Evolutionary conservation across 1,284 basidiomycete genomes (phyloP), one percentile per base, ranked within the genome.

Genomic region (Tylopilus orsonianus): DNA sequence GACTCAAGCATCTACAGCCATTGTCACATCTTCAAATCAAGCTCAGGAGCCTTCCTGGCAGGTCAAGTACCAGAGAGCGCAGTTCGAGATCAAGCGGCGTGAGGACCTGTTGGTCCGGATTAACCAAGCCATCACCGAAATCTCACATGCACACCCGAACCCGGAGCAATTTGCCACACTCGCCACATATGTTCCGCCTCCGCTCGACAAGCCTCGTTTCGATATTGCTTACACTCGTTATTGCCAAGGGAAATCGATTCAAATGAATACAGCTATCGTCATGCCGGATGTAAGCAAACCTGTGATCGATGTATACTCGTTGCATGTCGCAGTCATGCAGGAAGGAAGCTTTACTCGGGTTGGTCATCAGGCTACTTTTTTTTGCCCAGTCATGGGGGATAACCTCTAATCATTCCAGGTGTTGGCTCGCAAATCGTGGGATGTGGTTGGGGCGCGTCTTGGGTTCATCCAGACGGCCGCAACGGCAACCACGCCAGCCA

Each of bases 301-400:
- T 4, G 60, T 59, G 41, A 51, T 68, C 34, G 64, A 69, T 41
- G 44, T 67, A 10, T 68, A 67, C 39, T 50, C 62, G 1, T 44
- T 67, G 46, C 65, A 68, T 44, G 62, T 61, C 37, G 60, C 65
- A 4, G 56, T 65, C 52, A 68, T 68, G 66, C 61, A 67, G 40
- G 59, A 64, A 52, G 65, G 64, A 47, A 68, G 62, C 19, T 64
- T 59, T 29, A 38, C 55, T 9, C 57, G 62, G 60, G 63, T 69
- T 29, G 13, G 57, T 62, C 27, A 8, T 48, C 29, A 29, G 46
- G 37, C 24, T 51, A n/a, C 57, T 48, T 38, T 23, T 22, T 42
- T 48, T 46, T 8, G 10, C 32, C 16, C 29, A 4, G 24, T 43
- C 41, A n/a, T 10, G 12, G 35, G 24, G 51, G 46, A 49, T 35